A percentile compares a stretch with the other conserved stretches of the same genome.
Evolutionary conservation across 257 asterid genomes (phyloP).

Genomic region (Echites panduratus): DNA sequence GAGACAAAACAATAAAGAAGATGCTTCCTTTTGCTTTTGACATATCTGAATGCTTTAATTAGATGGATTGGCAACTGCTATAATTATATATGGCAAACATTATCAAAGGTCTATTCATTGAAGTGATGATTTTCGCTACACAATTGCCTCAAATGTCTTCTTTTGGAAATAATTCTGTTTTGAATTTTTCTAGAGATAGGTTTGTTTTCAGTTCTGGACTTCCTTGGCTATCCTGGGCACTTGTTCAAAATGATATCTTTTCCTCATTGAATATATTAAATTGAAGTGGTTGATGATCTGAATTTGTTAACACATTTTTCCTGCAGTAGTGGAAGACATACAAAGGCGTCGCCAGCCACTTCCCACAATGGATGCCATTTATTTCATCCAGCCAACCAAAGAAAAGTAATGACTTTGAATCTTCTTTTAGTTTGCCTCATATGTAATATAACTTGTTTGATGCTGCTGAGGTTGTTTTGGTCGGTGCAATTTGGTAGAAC

Average conservation of each 20-base stretch:
- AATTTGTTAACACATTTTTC: slow-evolving; percentile 27
- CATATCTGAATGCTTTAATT: not conserved
- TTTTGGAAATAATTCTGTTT: not conserved
- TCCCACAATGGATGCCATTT: slow-evolving; percentile 96
- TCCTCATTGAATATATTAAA: not conserved
- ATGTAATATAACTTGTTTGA: not conserved
- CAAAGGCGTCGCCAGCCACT: slow-evolving; percentile 92
- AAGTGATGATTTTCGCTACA: not conserved
- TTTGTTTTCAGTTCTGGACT: slow-evolving; percentile 2
- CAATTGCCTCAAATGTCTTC: not conserved
- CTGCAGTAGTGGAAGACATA: slow-evolving; percentile 99
- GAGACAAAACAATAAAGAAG: not conserved
- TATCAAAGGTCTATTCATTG: not conserved
- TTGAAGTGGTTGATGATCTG: slow-evolving; percentile 7
- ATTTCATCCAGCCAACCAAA: slow-evolving; percentile 91
- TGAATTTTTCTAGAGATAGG: not conserved
- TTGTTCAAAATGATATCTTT: not conserved
- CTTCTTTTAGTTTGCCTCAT: slow-evolving; percentile 8
- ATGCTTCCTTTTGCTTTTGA: not conserved
- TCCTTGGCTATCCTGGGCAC: not conserved
- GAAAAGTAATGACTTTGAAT: slow-evolving; percentile 53
- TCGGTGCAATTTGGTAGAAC: not conserved
- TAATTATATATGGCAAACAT: not conserved
- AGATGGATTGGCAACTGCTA: not conserved
- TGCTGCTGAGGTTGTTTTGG: slow-evolving; percentile 1